Evolutionary conservation across 345 rosid species (phyloP).

Genomic region (Murraya koenigii): DNA sequence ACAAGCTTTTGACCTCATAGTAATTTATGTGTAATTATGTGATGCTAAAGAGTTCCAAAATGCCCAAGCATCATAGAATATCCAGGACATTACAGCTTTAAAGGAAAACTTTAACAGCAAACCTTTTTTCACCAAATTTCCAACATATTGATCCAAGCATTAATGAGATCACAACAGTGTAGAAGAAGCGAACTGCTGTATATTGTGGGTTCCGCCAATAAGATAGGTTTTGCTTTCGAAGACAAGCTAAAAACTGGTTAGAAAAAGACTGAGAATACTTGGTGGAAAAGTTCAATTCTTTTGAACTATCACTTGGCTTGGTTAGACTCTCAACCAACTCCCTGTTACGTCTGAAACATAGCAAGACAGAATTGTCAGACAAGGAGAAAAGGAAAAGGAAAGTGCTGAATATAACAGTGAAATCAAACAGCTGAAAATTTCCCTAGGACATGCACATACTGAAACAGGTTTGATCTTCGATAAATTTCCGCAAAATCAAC

Average conservation of each 20-base stretch:
- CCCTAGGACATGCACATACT: slow-evolving; percentile 42
- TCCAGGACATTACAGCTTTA: neutral
- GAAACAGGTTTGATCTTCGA: slow-evolving; percentile 62
- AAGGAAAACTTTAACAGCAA: slow-evolving; percentile 4
- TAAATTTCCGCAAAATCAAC: slow-evolving; percentile 91
- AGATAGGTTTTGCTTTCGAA: slow-evolving; percentile 94
- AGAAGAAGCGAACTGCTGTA: slow-evolving; percentile 95
- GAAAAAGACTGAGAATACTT: slow-evolving; percentile 74
- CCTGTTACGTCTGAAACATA: slow-evolving; percentile 54
- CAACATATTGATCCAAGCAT: slow-evolving; percentile 99
- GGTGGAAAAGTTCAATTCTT: slow-evolving; percentile 77
- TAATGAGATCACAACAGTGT: slow-evolving; percentile 81
- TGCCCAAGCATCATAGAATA: neutral
- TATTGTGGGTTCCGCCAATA: slow-evolving; percentile 98
- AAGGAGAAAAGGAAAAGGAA: slow-evolving; percentile 13
- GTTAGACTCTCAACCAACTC: slow-evolving; percentile 72
- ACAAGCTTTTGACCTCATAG: neutral
- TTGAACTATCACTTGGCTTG: slow-evolving; percentile 62
- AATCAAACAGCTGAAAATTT: slow-evolving; percentile 10
- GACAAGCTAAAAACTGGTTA: slow-evolving; percentile 83
- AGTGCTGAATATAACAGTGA: neutral
- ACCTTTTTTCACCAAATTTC: slow-evolving; percentile 90
- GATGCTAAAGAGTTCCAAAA: neutral
- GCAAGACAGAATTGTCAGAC: slow-evolving; percentile 8
- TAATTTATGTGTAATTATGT: neutral